Conservation (phyloP, 495 filamentous ascomycete genomes). For the Penicillium simplicissimum region DNA sequence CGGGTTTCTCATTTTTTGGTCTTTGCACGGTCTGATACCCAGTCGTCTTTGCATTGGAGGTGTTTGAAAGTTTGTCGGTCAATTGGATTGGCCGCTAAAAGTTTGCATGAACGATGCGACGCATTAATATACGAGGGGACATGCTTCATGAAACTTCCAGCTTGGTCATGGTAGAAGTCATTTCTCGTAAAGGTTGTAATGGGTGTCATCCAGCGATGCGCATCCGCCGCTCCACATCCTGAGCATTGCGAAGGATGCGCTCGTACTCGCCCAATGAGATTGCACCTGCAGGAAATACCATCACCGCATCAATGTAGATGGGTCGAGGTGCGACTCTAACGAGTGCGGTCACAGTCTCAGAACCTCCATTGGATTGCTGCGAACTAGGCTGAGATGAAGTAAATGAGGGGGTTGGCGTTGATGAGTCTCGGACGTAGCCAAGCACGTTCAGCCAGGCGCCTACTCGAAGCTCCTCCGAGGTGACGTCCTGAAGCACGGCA, state of each 20-base stretch:
- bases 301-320: slow-evolving; percentile 60
- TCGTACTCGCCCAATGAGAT: slow-evolving; percentile 67
- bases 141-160: neutral
- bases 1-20: neutral
- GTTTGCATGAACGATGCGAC: slow-evolving; percentile 6
- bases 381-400: slow-evolving; percentile 14
- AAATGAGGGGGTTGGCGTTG: slow-evolving; percentile 14
- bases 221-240: slow-evolving; percentile 36
- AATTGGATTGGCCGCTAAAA: slow-evolving; percentile 5
- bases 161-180: neutral
- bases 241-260: slow-evolving; percentile 37
- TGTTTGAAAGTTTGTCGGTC: slow-evolving; percentile 15
- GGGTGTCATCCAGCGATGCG: slow-evolving; percentile 11
- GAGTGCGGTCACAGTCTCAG: neutral
- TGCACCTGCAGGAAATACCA: slow-evolving; percentile 66
- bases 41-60: slow-evolving; percentile 17
- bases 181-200: neutral
- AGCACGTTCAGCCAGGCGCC: slow-evolving; percentile 93
- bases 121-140: slow-evolving; percentile 4
- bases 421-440: slow-evolving; percentile 64
- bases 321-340: slow-evolving; percentile 20
- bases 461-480: slow-evolving; percentile 61
- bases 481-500: slow-evolving; percentile 64
- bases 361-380: neutral
- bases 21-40: slow-evolving; percentile 19